Percentiles rank a stretch among this genome's conserved stretches.
Evolutionary conservation across 1,284 basidiomycete species (phyloP).

Genomic region (Lignosus rhinocerotis): DNA sequence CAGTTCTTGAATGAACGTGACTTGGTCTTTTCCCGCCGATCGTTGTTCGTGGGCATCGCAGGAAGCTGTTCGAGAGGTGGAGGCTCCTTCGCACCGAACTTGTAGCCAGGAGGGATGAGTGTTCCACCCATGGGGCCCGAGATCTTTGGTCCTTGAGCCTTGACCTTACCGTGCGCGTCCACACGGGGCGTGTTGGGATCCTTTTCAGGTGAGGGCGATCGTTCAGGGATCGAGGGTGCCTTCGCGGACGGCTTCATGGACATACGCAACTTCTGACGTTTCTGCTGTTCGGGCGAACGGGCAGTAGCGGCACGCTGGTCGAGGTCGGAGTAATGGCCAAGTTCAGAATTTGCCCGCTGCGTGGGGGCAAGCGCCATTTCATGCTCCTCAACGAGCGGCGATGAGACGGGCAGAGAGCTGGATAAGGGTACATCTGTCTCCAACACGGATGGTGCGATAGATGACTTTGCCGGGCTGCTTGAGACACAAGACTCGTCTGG

Average conservation of each 20-base stretch:
- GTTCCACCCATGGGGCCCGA: conserved; percentile 87
- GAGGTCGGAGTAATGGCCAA: conserved; percentile 75
- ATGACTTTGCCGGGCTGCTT: conserved; percentile 54
- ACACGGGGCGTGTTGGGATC: conserved; percentile 34
- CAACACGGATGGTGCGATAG: conserved; percentile 43
- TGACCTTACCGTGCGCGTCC: conserved; percentile 58
- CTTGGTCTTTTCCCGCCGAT: conserved; percentile 87
- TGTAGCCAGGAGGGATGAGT: conserved; percentile 86
- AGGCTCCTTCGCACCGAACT: conserved; percentile 76
- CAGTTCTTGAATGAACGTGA: conserved; percentile 89
- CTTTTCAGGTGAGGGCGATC: conserved; percentile 62
- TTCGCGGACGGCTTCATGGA: conserved; percentile 56
- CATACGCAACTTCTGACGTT: conserved; percentile 49
- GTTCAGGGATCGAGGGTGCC: conserved; percentile 54
- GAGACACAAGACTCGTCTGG: conserved; percentile 28
- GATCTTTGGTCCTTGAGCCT: conserved; percentile 47
- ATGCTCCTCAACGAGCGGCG: conserved; percentile 44
- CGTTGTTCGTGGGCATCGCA: conserved; percentile 40
- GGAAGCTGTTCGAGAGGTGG: conserved; percentile 39
- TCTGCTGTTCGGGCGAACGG: conserved; percentile 57
- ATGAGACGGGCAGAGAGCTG: conserved; percentile 49
- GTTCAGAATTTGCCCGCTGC: conserved; percentile 72
- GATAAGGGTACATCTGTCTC: conserved; percentile 58
- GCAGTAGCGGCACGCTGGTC: conserved; percentile 36
- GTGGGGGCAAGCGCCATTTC: conserved; percentile 40